phyloP scores from a whole-genome alignment of 352 stramenopile species.

The Pythium vanterpoolii region DNA sequence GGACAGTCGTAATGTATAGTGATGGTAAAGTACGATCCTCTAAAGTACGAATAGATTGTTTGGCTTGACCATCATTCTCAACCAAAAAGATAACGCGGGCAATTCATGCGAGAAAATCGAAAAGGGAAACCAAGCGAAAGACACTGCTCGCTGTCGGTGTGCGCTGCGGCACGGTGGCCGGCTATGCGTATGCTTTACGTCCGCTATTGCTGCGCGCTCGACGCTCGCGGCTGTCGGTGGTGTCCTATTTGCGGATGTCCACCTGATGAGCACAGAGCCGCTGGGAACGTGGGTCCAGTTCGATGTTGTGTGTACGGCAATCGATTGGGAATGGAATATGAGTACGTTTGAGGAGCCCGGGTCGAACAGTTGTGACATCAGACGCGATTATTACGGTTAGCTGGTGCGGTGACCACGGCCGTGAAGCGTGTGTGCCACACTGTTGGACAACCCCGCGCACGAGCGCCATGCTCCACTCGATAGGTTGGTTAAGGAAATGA shows the following conservation, averaged over 20 bases:
- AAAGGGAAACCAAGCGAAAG: neutral
- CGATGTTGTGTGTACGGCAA: neutral
- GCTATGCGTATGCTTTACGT: neutral
- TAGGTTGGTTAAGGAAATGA: neutral
- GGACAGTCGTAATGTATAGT: neutral
- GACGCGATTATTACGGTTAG: neutral
- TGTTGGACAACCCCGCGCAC: neutral
- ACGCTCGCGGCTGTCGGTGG: slow-evolving; percentile 6
- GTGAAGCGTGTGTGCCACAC: neutral
- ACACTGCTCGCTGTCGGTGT: neutral
- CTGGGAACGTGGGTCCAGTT: slow-evolving; percentile 11
- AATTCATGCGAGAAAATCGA: neutral
- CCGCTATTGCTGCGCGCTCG: neutral
- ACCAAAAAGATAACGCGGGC: neutral
- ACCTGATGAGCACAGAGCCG: neutral
- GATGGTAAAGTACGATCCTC: neutral
- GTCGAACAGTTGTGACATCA: slow-evolving; percentile 1
- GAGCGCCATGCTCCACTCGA: neutral
- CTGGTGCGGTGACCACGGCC: neutral
- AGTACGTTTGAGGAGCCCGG: neutral
- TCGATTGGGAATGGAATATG: neutral
- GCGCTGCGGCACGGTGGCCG: neutral
- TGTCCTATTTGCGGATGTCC: neutral
- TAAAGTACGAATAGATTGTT: neutral
- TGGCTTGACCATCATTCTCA: neutral